A percentile compares a stretch with the other conserved stretches of the same genome.
These are phyloP conservation scores for Arxiozyma slooffiae DNA, from an alignment of 1,139 yeast species.

Conservation along the genomic window DNA sequence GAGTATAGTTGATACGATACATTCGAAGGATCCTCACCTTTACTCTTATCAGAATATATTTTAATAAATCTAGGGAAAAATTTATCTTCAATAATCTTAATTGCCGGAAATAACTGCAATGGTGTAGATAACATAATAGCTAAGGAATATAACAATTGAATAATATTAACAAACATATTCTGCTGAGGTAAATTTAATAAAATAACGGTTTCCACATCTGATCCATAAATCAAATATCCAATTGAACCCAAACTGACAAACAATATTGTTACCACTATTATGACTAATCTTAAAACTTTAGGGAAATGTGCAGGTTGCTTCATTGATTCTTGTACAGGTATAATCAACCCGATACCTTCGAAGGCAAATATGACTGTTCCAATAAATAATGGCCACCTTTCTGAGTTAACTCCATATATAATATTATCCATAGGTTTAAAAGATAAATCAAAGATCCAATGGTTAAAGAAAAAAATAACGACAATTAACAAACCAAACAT, in stretches of 20 bases:
- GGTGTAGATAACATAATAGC: slow-evolving; percentile 73
- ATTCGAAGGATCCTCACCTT: slow-evolving; percentile 6
- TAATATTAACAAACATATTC: slow-evolving; percentile 52
- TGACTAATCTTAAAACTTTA: slow-evolving; percentile 48
- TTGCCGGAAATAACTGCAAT: slow-evolving; percentile 66
- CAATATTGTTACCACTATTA: slow-evolving; percentile 47
- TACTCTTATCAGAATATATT: slow-evolving; percentile 12
- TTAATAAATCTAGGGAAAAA: slow-evolving; percentile 37
- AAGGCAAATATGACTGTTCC: slow-evolving; percentile 78
- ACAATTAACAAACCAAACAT: slow-evolving; percentile 56
- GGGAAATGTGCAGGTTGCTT: slow-evolving; percentile 63
- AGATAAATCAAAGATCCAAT: slow-evolving; percentile 20
- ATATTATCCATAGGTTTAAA: slow-evolving; percentile 28
- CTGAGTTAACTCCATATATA: slow-evolving; percentile 42
- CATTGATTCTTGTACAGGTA: slow-evolving; percentile 74
- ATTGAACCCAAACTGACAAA: slow-evolving; percentile 55
- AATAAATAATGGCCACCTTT: slow-evolving; percentile 60
- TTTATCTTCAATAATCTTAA: slow-evolving; percentile 56
- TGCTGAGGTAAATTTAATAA: slow-evolving; percentile 61
- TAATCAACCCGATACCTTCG: slow-evolving; percentile 70
- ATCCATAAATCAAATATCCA: slow-evolving; percentile 66
- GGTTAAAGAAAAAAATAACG: slow-evolving; percentile 42
- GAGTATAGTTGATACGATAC: slow-evolving; percentile 28
- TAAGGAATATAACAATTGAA: slow-evolving; percentile 56
- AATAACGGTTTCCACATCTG: slow-evolving; percentile 55